phyloP scores from a whole-genome alignment of 106 monocot genomes.

The Allium fistulosum region DNA sequence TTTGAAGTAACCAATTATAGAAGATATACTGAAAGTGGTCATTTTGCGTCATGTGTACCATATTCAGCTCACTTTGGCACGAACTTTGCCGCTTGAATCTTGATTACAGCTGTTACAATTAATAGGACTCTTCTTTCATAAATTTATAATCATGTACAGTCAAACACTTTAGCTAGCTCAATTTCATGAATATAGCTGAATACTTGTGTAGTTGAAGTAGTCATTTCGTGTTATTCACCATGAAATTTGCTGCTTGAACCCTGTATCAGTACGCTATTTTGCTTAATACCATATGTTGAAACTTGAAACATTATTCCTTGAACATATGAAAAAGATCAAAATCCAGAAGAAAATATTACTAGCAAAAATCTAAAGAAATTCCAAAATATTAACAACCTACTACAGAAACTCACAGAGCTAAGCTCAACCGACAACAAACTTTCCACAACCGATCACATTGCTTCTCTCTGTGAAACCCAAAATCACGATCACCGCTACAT shows the following conservation, averaged over 20 bases:
- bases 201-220: not conserved
- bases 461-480: constrained; percentile 33
- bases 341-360: constrained; percentile 1
- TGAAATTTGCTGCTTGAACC: not conserved
- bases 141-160: too few relatives aligned
- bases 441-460: constrained; percentile 24
- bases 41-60: not conserved
- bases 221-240: not conserved
- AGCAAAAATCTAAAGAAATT: constrained; percentile 38
- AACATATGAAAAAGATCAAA: constrained; percentile 9
- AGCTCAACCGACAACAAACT: constrained; percentile 9
- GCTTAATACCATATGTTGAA: too few relatives aligned
- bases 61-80: not conserved
- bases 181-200: not conserved
- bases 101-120: not conserved
- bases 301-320: not conserved
- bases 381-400: constrained; percentile 31
- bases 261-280: too few relatives aligned
- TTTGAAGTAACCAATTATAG: too few relatives aligned
- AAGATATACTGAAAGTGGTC: not conserved
- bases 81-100: not conserved
- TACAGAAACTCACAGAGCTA: constrained; percentile 45
- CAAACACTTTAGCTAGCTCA: not conserved
- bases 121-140: too few relatives aligned
- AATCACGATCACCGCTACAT: constrained; percentile 47